Percentiles rank a stretch among this genome's conserved stretches.
Conservation (phyloP, 164 flowering plant species). For the Dillenia turbinata region DNA sequence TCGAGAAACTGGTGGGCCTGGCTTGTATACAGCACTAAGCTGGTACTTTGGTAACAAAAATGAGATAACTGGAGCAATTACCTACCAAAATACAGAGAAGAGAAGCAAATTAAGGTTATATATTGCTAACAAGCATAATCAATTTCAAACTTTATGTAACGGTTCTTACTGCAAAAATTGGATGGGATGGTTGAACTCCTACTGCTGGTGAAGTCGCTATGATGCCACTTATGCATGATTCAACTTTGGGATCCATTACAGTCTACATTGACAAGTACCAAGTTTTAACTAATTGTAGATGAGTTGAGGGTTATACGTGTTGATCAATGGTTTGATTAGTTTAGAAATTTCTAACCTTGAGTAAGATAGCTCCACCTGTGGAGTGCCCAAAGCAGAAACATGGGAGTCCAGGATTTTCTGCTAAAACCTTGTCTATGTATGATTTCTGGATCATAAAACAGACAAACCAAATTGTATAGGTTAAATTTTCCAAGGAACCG, state of each 20-base stretch:
- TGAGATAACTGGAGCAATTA: conserved; percentile 76
- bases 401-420: conserved; percentile 71
- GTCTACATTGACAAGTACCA: conserved; percentile 29
- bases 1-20: conserved; percentile 60
- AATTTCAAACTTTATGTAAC: neutral
- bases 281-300: neutral
- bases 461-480: too few relatives aligned
- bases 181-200: conserved; percentile 84
- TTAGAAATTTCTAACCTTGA: conserved; percentile 42
- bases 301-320: neutral
- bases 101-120: neutral
- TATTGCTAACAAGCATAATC: neutral
- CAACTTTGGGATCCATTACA: conserved; percentile 62
- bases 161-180: conserved; percentile 47
- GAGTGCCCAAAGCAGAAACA: conserved; percentile 93
- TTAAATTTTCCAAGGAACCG: neutral
- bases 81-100: conserved; percentile 26
- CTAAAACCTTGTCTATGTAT: conserved; percentile 52
- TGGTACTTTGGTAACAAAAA: conserved; percentile 64
- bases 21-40: conserved; percentile 58
- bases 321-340: neutral
- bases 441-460: conserved; percentile 35
- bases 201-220: conserved; percentile 83
- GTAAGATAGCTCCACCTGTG: conserved; percentile 80
- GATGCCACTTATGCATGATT: conserved; percentile 47